Conservation (phyloP, 2,329 filamentous ascomycete species). For the Venturia aucupariae region DNA sequence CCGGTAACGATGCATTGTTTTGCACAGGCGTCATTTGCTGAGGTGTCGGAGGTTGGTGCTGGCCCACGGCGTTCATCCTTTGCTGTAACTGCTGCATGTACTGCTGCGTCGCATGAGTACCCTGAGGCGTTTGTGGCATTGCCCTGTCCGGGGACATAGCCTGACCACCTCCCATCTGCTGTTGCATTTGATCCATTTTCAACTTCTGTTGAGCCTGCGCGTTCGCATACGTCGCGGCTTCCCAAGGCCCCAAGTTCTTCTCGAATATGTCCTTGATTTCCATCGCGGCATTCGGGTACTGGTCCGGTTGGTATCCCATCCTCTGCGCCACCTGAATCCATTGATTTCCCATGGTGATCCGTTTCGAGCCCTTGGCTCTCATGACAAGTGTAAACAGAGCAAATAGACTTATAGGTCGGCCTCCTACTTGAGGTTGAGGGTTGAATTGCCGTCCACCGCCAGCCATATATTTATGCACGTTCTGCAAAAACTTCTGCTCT, state of each 20-base stretch:
- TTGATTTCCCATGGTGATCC: constrained; percentile 56
- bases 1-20: constrained; percentile 38
- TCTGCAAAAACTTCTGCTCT: constrained; percentile 48
- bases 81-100: constrained; percentile 34
- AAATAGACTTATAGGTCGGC: constrained; percentile 64
- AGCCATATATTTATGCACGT: constrained; percentile 68
- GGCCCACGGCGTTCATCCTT: constrained; percentile 20
- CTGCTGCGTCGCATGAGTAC: constrained; percentile 10
- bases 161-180: constrained; percentile 18
- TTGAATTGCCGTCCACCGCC: constrained; percentile 66
- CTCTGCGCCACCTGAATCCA: constrained; percentile 63
- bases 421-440: constrained; percentile 60
- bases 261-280: constrained; percentile 68
- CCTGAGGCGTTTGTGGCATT: constrained; percentile 16
- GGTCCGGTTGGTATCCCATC: constrained; percentile 32
- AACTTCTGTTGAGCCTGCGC: constrained; percentile 31
- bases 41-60: constrained; percentile 31
- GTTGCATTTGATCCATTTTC: constrained; percentile 25
- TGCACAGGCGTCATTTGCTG: constrained; percentile 35
- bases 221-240: constrained; percentile 54
- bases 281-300: constrained; percentile 52
- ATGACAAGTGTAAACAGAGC: constrained; percentile 69
- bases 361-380: constrained; percentile 68
- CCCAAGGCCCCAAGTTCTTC: constrained; percentile 66
- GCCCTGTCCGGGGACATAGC: constrained; percentile 25